These are phyloP conservation scores for Akanthomyces dipterigenus DNA, from an alignment of 2,329 filamentous ascomycete species.

Conservation along the genomic window DNA sequence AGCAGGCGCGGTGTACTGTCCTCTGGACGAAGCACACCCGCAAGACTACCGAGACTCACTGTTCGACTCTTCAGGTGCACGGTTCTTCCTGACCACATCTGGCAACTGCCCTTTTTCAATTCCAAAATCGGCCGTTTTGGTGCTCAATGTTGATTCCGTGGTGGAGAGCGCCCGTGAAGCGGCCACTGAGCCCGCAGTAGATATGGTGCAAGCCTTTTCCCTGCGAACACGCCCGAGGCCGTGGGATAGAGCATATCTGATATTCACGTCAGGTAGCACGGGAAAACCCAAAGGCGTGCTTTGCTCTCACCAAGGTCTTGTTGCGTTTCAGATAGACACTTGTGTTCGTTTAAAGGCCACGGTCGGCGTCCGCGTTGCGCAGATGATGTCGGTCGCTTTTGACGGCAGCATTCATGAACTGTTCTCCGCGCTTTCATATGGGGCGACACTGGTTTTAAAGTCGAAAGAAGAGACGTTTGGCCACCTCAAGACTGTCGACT, in stretches of 20 bases:
- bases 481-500: slow-evolving; percentile 23
- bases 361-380: slow-evolving; percentile 28
- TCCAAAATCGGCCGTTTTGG: background rate
- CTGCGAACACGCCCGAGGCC: background rate
- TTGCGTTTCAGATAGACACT: slow-evolving; percentile 23
- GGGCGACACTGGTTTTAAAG: slow-evolving; percentile 30
- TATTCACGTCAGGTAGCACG: slow-evolving; percentile 39
- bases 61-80: slow-evolving; percentile 18
- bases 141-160: background rate
- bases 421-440: slow-evolving; percentile 33
- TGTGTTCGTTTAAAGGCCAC: slow-evolving; percentile 26
- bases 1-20: slow-evolving; percentile 25
- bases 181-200: background rate
- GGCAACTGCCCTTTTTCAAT: background rate
- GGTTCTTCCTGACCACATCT: slow-evolving; percentile 20
- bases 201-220: background rate
- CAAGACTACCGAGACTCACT: slow-evolving; percentile 17
- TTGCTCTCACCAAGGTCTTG: slow-evolving; percentile 22
- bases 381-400: slow-evolving; percentile 36
- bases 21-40: slow-evolving; percentile 22
- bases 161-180: background rate
- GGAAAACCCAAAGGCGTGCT: slow-evolving; percentile 36
- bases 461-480: slow-evolving; percentile 21
- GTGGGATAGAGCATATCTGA: slow-evolving; percentile 28
- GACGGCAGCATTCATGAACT: slow-evolving; percentile 36